Evolutionary conservation across 2,329 filamentous ascomycete species (phyloP).

Genomic region (Exophiala sideris): DNA sequence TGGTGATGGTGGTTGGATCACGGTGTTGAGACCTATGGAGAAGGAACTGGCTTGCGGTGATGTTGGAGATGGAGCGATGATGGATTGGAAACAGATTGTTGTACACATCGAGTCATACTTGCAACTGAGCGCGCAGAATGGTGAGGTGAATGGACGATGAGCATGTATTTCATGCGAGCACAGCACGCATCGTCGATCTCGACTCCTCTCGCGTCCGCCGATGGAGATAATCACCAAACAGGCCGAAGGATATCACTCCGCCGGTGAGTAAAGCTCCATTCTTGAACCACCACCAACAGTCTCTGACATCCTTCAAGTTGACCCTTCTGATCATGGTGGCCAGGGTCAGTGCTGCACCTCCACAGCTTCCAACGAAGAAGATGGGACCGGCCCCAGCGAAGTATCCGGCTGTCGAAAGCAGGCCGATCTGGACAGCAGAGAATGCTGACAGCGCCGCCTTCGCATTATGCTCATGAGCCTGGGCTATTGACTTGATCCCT

Average conservation of each 20-base stretch:
- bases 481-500: constrained; percentile 51
- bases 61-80: constrained; percentile 77
- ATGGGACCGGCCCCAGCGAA: constrained; percentile 55
- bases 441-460: constrained; percentile 43
- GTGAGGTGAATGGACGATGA: constrained; percentile 15
- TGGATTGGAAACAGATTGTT: constrained; percentile 74
- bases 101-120: constrained; percentile 17
- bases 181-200: background rate
- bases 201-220: constrained; percentile 21
- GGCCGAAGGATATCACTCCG: constrained; percentile 55
- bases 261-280: constrained; percentile 62
- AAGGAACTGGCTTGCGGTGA: constrained; percentile 85
- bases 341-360: constrained; percentile 53
- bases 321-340: constrained; percentile 60
- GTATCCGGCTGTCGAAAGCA: constrained; percentile 44
- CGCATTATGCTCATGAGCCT: constrained; percentile 47
- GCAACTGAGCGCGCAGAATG: constrained; percentile 1
- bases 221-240: constrained; percentile 53
- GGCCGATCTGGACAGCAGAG: constrained; percentile 40
- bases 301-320: constrained; percentile 53
- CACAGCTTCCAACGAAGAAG: constrained; percentile 58
- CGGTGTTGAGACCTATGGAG: constrained; percentile 68
- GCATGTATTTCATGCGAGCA: constrained; percentile 8
- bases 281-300: constrained; percentile 65
- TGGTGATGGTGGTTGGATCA: constrained; percentile 57